These are phyloP conservation scores for Geotrichum australiense DNA, from an alignment of 1,139 yeast genomes.

Conservation along the genomic window DNA sequence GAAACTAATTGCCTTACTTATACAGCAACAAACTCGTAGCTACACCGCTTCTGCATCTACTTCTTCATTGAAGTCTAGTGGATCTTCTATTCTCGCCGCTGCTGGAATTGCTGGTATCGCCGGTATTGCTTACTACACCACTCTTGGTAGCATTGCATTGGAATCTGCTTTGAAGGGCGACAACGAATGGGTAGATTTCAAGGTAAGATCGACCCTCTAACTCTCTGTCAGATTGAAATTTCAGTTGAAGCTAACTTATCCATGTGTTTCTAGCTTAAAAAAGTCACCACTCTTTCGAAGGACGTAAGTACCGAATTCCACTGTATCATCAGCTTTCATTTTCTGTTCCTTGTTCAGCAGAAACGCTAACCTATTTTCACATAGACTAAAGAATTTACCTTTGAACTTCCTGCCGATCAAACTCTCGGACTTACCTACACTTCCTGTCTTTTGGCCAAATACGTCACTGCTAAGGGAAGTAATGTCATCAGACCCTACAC, in stretches of 20 bases:
- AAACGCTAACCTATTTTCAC: not conserved
- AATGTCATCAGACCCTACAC: constrained; percentile 95
- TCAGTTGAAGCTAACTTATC: not conserved
- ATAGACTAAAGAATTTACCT: constrained; percentile 62
- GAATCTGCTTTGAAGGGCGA: constrained; percentile 17
- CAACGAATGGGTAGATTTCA: constrained; percentile 17
- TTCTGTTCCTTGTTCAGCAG: too few relatives aligned
- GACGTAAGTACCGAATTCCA: constrained; percentile 20
- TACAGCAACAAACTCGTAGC: constrained; percentile 4
- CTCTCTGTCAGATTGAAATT: not conserved
- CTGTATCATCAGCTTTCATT: not conserved
- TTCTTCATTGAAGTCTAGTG: constrained; percentile 7
- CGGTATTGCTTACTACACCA: constrained; percentile 12
- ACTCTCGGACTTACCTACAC: constrained; percentile 77
- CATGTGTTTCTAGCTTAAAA: constrained; percentile 36
- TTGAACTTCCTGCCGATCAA: constrained; percentile 66
- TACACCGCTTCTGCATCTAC: constrained; percentile 5
- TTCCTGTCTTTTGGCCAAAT: constrained; percentile 74
- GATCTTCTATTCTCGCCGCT: constrained; percentile 10
- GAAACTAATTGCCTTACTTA: not conserved
- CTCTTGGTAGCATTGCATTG: constrained; percentile 9
- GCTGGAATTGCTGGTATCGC: constrained; percentile 11
- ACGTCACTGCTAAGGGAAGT: constrained; percentile 68
- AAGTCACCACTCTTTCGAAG: constrained; percentile 48
- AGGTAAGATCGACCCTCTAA: constrained; percentile 5